Base-by-base conservation (phyloP, 2,329 filamentous ascomycete genomes). In the Cladosporium sp. region DNA sequence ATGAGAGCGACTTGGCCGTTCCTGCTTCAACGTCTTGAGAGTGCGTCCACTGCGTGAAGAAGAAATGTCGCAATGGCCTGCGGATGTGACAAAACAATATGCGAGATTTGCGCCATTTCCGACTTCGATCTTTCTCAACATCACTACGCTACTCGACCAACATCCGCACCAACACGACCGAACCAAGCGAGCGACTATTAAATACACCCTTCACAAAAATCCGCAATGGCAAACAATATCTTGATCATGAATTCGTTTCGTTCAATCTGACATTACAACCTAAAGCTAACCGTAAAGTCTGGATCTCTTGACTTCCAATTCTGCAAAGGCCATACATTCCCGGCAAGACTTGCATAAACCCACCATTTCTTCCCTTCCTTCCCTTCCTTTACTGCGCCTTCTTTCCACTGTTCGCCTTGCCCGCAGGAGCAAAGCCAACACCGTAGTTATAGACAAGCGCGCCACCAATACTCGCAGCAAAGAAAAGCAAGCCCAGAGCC, bases 391-490 rank as follows among this genome's bases (percentile, higher is more conserved):
- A 60, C 52, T 54, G 47, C 41, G 53, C 47, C 58, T 65, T 64
- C 58, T 62, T 64, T 24, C 48, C 55, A 29, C 55, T 53, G 15
- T 13, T 44, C 19, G 54, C 56, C 53, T 62, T 61, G 4, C 59
- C 54, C 2, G 55, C 57, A 15, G 58, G 51, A 11, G 63, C 60
- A 36, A 75, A 67, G 1, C 73, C 73, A 58, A 76, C 70, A 0
- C 73, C 73, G 52, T 72, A 71, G 24, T 69, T 62, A 56, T 76
- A 76, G 4, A 72, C 71, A 54, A 76, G 53, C 7, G 59, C 61
- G 0, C 71, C 73, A 2, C 73, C 73, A 4, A 75, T 61, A 51
- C 71, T 72, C 11, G 71, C 72, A 3, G 64, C 65, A 51, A 70
- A 70, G 36, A 72, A 50, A 3, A 68, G 64, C 34, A 67, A 53